Evolutionary conservation across 2,329 filamentous ascomycete species (phyloP), one percentile per base, ranked within the genome.

Genomic region (Exserohilum rostratum): DNA sequence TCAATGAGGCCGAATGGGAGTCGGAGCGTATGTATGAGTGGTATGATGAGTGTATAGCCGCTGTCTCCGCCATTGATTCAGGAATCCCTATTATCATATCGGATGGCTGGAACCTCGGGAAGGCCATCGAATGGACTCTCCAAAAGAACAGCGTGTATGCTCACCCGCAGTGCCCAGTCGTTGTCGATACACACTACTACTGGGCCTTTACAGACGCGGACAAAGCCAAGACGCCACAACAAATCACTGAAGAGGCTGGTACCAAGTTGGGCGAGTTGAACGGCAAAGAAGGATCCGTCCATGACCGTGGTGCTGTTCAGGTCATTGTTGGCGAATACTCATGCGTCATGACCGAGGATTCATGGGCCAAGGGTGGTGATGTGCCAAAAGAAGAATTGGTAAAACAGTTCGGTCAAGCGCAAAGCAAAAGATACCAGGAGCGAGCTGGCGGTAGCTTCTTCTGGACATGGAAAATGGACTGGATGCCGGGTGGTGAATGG

Each of bases 401-500:
- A 0, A 67, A 65, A 3, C 69, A 77, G 18, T 84, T 85, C 60
- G 82, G 82, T 11, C 72, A 76, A 39, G 77, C 76, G 2, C 79
- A 86, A 62, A 79, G 75, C 22, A 64, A 74, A 10, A 75, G 75
- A 38, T 86, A 80, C 69, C 78, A 82, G 51, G 64, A 77, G n/a
- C 77, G 76, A 39, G 70, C 80, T 12, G 80, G 80, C 2, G 84
- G 84, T 1, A 77, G 76, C 29, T 85, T 80, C 63, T 87, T 86
- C 72, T 86, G 84, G 84, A 86, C 84, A 0, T 82, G 77, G 64
- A 83, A 83, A 50, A 86, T 86, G 83, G 78, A 84, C 58, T 86
- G 83, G 83, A 83, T 84, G 78, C 78, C 80, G n/a, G 84, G 83
- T 11, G 83, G 83, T 11, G 83, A 84, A 67, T 86, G 84, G 84